Base-by-base conservation (phyloP, 1,284 basidiomycete species). In the Rhodotorula sp. region DNA sequence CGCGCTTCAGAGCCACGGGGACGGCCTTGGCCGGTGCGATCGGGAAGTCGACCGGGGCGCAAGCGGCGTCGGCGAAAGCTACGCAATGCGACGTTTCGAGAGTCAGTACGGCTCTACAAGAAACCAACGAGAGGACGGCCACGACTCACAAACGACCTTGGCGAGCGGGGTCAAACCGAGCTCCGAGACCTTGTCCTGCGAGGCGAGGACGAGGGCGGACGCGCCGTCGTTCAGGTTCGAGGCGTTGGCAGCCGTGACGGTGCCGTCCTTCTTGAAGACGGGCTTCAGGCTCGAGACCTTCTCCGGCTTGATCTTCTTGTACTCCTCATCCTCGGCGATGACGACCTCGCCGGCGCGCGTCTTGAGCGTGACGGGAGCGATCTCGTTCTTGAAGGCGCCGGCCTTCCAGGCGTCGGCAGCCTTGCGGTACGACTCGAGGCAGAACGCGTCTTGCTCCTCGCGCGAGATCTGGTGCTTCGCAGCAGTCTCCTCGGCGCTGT, bases 1-100 rank as follows among this genome's bases (percentile, higher is more conserved):
- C 97, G 75, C 86, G 88, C 84, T 94, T 84, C 69, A 99, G 85
- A 15, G 97, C 97, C 73, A 87, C 84, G 55, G 97, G 97, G 60
- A 99, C 85, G 52, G 95, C 95, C 70, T 91, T 85, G 34, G 95
- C 91, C 43, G 97, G 97, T 45, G 97, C 97, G 77, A 89, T 87
- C 60, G 95, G 94, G 88, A 99, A 99, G 83, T 99, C 93, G 78
- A 98, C 91, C 52, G 97, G 97, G 47, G 92, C 93, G 78, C 93
- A 89, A 79, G 97, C 97, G 74, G 92, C 93, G 83, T 99, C 97
- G 73, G 97, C 93, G 83, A 92, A 98, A 10, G 93, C 93, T 97
- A 43, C 38, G 38, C 38, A 43, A 43, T 43, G 80, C 54, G 67
- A 18, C 34, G 23, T 5, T 8, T 10, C 3, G 1, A 28, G 14